phyloP scores from a whole-genome alignment of 2,329 filamentous ascomycete genomes.

The Nemania abortiva region DNA sequence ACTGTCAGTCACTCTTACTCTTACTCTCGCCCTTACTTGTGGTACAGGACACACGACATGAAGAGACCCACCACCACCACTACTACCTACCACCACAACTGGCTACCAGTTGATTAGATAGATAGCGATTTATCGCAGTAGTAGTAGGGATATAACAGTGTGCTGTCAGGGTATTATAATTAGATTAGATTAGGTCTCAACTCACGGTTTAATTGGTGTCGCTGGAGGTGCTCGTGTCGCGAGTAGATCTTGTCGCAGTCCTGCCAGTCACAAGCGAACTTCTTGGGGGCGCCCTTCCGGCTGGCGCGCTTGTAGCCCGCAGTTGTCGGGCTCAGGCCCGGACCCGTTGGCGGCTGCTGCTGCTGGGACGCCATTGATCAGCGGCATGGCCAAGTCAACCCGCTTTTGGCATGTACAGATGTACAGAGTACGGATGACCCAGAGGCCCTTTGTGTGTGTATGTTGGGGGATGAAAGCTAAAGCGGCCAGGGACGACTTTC shows the following conservation, averaged over 20 bases:
- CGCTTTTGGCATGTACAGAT: conserved; percentile 43
- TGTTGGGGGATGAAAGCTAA: conserved; percentile 38
- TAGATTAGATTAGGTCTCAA: not conserved
- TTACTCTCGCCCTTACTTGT: too few relatives aligned
- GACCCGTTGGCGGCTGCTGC: conserved; percentile 54
- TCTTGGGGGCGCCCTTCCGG: conserved; percentile 62
- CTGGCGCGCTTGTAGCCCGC: conserved; percentile 63
- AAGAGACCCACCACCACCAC: conserved; percentile 29
- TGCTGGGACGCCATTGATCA: conserved; percentile 52
- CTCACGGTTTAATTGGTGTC: conserved; percentile 86
- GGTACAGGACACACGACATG: conserved; percentile 3
- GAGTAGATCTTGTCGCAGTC: conserved; percentile 85
- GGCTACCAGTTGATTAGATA: too few relatives aligned
- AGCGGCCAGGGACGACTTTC: conserved; percentile 35
- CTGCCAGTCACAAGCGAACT: conserved; percentile 74
- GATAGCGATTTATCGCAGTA: too few relatives aligned
- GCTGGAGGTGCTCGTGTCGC: conserved; percentile 82
- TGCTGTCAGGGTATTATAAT: too few relatives aligned
- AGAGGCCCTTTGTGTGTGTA: conserved; percentile 27
- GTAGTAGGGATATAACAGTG: too few relatives aligned
- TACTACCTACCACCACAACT: not conserved
- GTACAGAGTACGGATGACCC: conserved; percentile 39
- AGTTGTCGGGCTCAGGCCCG: conserved; percentile 12
- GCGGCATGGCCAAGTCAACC: conserved; percentile 45
- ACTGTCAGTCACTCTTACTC: conserved; percentile 14